Evolutionary conservation across 2,329 filamentous ascomycete genomes (phyloP).

Genomic region (Thielaviopsis ethacetica): DNA sequence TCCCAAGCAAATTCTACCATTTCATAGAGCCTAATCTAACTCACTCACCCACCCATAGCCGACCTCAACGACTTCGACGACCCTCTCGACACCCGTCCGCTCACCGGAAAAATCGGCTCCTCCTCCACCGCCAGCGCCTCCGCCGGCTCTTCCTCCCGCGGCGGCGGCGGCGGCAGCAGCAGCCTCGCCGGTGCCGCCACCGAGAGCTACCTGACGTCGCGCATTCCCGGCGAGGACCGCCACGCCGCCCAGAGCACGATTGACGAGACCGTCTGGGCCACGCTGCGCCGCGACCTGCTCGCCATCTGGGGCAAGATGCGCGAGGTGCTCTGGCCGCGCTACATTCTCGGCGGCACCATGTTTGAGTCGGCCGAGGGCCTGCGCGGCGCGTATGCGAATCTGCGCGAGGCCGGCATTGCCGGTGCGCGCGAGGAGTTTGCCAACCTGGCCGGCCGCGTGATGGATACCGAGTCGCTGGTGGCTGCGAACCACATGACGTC

Average conservation of each 20-base stretch:
- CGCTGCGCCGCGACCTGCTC: slow-evolving; percentile 76
- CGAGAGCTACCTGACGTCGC: slow-evolving; percentile 71
- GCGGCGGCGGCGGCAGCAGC: background rate
- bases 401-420: slow-evolving; percentile 40
- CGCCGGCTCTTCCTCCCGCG: slow-evolving; percentile 1
- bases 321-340: slow-evolving; percentile 91
- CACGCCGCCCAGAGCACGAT: slow-evolving; percentile 82
- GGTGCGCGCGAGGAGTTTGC: slow-evolving; percentile 47
- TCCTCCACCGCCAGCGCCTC: slow-evolving; percentile 29
- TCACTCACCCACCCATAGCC: slow-evolving; percentile 29
- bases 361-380: slow-evolving; percentile 37
- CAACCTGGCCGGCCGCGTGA: slow-evolving; percentile 42
- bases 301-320: slow-evolving; percentile 97
- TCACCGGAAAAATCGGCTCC: slow-evolving; percentile 69
- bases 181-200: slow-evolving; percentile 34
- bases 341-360: slow-evolving; percentile 62
- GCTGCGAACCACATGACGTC: slow-evolving; percentile 63
- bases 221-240: slow-evolving; percentile 84
- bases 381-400: slow-evolving; percentile 44
- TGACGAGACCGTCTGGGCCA: slow-evolving; percentile 94
- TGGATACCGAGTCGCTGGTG: slow-evolving; percentile 46
- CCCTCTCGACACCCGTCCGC: slow-evolving; percentile 60
- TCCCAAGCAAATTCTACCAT: background rate
- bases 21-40: background rate
- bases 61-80: slow-evolving; percentile 90